A percentile compares a stretch with the other conserved stretches of the same genome.
These are phyloP conservation scores for Dendrobium huoshanense DNA, from an alignment of 106 monocot genomes.

Conservation along the genomic window DNA sequence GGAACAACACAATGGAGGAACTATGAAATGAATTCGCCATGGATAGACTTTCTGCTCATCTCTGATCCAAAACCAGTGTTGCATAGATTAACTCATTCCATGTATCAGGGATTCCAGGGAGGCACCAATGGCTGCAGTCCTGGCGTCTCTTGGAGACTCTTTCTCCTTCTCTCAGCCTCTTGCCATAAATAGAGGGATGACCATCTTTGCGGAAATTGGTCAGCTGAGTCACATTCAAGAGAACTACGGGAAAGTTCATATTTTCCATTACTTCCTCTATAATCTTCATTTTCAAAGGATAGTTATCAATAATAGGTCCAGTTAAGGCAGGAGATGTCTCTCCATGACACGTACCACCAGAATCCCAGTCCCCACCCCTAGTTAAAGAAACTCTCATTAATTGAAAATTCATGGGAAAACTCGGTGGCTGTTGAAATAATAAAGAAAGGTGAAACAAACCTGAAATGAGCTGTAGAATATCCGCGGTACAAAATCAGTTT, in stretches of 20 bases:
- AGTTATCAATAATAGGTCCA: slow-evolving; percentile 47
- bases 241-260: slow-evolving; percentile 56
- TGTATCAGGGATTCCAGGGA: slow-evolving; percentile 92
- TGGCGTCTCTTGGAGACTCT: slow-evolving; percentile 53
- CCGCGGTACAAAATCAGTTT: slow-evolving; percentile 77
- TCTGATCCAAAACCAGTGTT: slow-evolving; percentile 33
- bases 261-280: slow-evolving; percentile 49
- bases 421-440: background rate
- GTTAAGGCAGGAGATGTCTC: slow-evolving; percentile 45
- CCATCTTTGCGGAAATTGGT: slow-evolving; percentile 85
- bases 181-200: slow-evolving; percentile 65
- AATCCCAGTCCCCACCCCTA: slow-evolving; percentile 98
- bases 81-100: slow-evolving; percentile 97
- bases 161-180: slow-evolving; percentile 14
- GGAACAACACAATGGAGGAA: background rate
- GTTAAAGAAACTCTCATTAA: background rate
- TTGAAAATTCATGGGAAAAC: background rate
- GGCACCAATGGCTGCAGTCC: slow-evolving; percentile 98
- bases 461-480: slow-evolving; percentile 91
- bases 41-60: background rate
- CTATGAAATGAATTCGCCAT: background rate
- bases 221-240: slow-evolving; percentile 77
- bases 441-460: slow-evolving; percentile 26
- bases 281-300: slow-evolving; percentile 74
- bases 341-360: slow-evolving; percentile 73